phyloP scores from a whole-genome alignment of 1,139 yeast genomes.

The Zhuliangozyma blackwelliae region DNA sequence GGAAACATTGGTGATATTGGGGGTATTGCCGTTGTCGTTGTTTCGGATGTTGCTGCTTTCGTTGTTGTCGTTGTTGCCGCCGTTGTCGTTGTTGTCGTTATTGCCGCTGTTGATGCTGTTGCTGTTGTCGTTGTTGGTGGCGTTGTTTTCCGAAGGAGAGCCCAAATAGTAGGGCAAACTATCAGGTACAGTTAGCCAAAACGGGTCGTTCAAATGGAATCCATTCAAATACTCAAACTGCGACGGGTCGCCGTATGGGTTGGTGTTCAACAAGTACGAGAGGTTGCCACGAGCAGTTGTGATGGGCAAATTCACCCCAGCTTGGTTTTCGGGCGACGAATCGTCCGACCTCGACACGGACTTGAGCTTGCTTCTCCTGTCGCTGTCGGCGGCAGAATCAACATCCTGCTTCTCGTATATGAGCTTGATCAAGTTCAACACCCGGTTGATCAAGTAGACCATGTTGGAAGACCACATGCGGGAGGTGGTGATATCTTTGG shows the following conservation, averaged over 20 bases:
- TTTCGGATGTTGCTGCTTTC: not conserved
- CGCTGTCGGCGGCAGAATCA: not conserved
- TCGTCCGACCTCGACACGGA: not conserved
- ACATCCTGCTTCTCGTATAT: slow-evolving; percentile 22
- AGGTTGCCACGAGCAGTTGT: slow-evolving; percentile 9
- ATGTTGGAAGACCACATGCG: slow-evolving; percentile 39
- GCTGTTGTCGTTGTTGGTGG: slow-evolving; percentile 6
- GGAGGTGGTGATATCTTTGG: slow-evolving; percentile 15
- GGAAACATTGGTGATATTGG: too few relatives aligned
- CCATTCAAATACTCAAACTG: slow-evolving; percentile 12
- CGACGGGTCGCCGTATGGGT: slow-evolving; percentile 11
- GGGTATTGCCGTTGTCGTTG: too few relatives aligned
- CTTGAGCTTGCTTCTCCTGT: not conserved
- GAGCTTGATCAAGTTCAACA: slow-evolving; percentile 25
- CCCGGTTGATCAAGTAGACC: slow-evolving; percentile 28
- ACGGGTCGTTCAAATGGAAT: slow-evolving; percentile 37
- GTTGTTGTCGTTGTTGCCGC: slow-evolving; percentile 2
- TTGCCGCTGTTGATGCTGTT: slow-evolving; percentile 6
- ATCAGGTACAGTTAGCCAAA: slow-evolving; percentile 42
- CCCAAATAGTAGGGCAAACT: slow-evolving; percentile 36
- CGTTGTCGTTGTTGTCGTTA: slow-evolving; percentile 4
- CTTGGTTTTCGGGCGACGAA: slow-evolving; percentile 4
- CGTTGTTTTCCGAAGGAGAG: slow-evolving; percentile 30
- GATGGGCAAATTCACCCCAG: slow-evolving; percentile 5
- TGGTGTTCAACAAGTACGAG: slow-evolving; percentile 7